Percentiles rank a stretch among this genome's conserved stretches.
Conservation (phyloP, 192 early-diverging fungal species). For the Neocallimastix lanati region DNA sequence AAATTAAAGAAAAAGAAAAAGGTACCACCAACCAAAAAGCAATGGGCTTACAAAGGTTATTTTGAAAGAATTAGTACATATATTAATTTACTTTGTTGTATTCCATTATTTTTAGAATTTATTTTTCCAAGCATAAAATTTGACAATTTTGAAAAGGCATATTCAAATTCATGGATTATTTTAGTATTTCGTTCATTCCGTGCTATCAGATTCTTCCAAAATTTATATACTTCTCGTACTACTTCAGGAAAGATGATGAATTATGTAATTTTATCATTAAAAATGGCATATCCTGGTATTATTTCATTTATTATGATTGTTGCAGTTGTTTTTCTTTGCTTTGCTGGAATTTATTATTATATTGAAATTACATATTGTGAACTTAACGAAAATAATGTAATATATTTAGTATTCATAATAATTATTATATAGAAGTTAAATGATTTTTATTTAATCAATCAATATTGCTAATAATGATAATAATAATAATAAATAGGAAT, state of each 20-base stretch:
- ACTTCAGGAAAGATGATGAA: background rate
- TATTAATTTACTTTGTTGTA: background rate
- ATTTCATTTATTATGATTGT: background rate
- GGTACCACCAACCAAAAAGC: background rate
- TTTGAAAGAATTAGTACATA: background rate
- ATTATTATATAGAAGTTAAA: too few species aligned
- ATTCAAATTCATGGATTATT: background rate
- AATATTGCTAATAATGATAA: background rate
- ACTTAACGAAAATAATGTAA: background rate
- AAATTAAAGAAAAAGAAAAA: background rate
- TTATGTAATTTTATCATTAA: background rate
- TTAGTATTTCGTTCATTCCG: background rate
- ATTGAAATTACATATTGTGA: background rate
- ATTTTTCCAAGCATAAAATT: background rate
- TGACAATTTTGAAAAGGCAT: background rate
- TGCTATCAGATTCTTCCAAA: background rate
- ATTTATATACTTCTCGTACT: background rate
- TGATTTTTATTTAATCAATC: background rate
- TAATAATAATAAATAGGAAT: background rate
- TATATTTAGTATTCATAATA: too few species aligned
- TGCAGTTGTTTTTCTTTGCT: background rate
- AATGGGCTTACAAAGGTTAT: background rate
- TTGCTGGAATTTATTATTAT: background rate
- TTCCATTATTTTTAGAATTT: background rate
- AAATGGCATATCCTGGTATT: background rate